These are phyloP conservation scores for Viola pubescens DNA, from an alignment of 441 rosid genomes.

Conservation along the genomic window DNA sequence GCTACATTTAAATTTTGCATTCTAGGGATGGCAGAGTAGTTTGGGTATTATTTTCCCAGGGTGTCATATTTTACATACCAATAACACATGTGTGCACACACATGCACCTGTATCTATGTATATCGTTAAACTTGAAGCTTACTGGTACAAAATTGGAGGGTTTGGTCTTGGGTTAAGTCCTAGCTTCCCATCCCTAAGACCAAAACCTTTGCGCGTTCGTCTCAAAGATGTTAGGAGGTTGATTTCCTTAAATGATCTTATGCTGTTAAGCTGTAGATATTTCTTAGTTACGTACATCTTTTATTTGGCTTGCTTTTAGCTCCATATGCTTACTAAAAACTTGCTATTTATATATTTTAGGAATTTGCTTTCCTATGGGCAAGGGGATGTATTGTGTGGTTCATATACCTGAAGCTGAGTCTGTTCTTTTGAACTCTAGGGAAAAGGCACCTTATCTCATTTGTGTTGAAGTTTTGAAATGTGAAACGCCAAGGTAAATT, in stretches of 20 bases:
- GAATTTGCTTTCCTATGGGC: constrained; percentile 98
- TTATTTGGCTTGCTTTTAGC: constrained; percentile 10
- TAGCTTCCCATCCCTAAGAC: too few relatives aligned
- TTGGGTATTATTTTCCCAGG: too few relatives aligned
- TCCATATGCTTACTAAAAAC: constrained; percentile 16
- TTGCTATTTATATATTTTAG: constrained; percentile 33
- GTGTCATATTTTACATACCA: too few relatives aligned
- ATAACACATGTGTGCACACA: too few relatives aligned
- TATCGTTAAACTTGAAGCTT: too few relatives aligned
- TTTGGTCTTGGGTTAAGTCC: too few relatives aligned
- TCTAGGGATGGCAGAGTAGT: too few relatives aligned
- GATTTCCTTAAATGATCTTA: not conserved
- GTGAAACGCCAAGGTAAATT: constrained; percentile 68
- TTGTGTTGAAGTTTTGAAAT: constrained; percentile 81
- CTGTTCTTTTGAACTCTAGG: constrained; percentile 93
- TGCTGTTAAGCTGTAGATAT: not conserved
- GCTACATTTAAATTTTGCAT: too few relatives aligned
- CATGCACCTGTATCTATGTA: too few relatives aligned
- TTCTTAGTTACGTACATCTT: not conserved
- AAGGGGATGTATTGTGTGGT: constrained; percentile 90
- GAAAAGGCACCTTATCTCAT: constrained; percentile 98
- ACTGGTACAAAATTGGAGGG: too few relatives aligned
- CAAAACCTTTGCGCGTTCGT: not conserved
- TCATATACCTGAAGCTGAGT: constrained; percentile 98
- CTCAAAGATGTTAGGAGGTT: not conserved